These are phyloP conservation scores for Phaeosphaeria sp. DNA, from an alignment of 2,329 filamentous ascomycete species.

Conservation along the genomic window DNA sequence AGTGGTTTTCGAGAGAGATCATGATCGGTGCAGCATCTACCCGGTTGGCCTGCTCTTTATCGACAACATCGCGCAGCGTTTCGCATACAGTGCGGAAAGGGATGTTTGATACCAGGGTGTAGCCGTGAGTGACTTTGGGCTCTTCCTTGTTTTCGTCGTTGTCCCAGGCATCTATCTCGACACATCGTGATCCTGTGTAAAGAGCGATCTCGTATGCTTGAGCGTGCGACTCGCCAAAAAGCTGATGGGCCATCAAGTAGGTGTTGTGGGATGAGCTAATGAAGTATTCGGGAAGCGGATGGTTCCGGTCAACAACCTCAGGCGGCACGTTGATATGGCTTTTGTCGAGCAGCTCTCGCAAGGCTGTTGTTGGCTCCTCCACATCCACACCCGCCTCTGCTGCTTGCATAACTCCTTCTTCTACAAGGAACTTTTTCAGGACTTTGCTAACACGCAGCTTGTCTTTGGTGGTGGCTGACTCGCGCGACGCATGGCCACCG, in stretches of 20 bases:
- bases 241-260: constrained; percentile 73
- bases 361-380: constrained; percentile 53
- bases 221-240: constrained; percentile 69
- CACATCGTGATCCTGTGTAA: constrained; percentile 69
- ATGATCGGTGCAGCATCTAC: constrained; percentile 64
- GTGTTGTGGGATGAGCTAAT: constrained; percentile 78
- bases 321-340: constrained; percentile 65
- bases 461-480: constrained; percentile 58
- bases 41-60: constrained; percentile 61
- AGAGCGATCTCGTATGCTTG: constrained; percentile 70
- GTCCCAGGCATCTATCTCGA: constrained; percentile 79
- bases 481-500: constrained; percentile 63
- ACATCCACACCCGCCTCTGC: constrained; percentile 57
- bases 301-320: constrained; percentile 62
- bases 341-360: constrained; percentile 62
- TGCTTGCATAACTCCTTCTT: constrained; percentile 58
- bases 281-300: constrained; percentile 72
- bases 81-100: constrained; percentile 71
- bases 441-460: constrained; percentile 67
- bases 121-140: constrained; percentile 75
- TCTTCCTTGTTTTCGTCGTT: constrained; percentile 66
- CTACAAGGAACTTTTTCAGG: constrained; percentile 62
- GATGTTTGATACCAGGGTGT: constrained; percentile 71
- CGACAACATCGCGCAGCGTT: constrained; percentile 68
- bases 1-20: constrained; percentile 73